These are phyloP conservation scores for Sporothrix phasma DNA, from an alignment of 2,329 filamentous ascomycete genomes.

Conservation along the genomic window DNA sequence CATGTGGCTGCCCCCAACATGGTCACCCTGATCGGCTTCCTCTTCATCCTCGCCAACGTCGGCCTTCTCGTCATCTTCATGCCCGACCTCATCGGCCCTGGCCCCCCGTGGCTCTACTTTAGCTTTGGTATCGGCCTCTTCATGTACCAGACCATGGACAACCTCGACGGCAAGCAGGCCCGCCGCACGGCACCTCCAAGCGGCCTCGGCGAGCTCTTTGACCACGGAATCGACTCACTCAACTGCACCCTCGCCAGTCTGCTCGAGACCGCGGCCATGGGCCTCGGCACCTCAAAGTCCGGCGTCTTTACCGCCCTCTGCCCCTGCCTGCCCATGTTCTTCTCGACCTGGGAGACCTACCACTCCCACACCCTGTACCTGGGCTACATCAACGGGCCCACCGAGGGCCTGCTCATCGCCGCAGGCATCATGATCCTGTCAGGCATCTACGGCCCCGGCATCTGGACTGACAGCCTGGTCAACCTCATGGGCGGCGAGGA, in stretches of 20 bases:
- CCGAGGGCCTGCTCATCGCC: conserved; percentile 86
- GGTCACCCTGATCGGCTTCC: conserved; percentile 90
- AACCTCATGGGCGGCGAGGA: conserved; percentile 51
- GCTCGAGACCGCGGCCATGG: conserved; percentile 87
- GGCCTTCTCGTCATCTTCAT: conserved; percentile 63
- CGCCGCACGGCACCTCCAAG: conserved; percentile 93
- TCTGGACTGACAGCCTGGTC: conserved; percentile 72
- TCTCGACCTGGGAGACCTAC: conserved; percentile 99
- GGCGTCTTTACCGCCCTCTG: conserved; percentile 87
- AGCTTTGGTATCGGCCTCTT: conserved; percentile 93
- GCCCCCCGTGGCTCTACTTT: conserved; percentile 85
- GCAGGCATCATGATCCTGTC: conserved; percentile 77
- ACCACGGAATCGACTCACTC: conserved; percentile 95
- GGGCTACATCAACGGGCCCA: conserved; percentile 93
- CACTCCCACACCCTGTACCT: conserved; percentile 96
- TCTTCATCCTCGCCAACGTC: conserved; percentile 84
- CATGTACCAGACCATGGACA: conserved; percentile 99
- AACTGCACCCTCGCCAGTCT: conserved; percentile 93
- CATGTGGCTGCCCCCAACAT: conserved; percentile 94
- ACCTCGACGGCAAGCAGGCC: conserved; percentile 96
- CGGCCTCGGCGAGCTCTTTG: conserved; percentile 89
- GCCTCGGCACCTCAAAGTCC: conserved; percentile 69
- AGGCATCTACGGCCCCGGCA: conserved; percentile 75
- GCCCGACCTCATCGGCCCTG: conserved; percentile 83
- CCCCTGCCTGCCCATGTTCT: conserved; percentile 95